phyloP scores from a whole-genome alignment of 2,329 filamentous ascomycete genomes.

The Pyrenophora seminiperda region DNA sequence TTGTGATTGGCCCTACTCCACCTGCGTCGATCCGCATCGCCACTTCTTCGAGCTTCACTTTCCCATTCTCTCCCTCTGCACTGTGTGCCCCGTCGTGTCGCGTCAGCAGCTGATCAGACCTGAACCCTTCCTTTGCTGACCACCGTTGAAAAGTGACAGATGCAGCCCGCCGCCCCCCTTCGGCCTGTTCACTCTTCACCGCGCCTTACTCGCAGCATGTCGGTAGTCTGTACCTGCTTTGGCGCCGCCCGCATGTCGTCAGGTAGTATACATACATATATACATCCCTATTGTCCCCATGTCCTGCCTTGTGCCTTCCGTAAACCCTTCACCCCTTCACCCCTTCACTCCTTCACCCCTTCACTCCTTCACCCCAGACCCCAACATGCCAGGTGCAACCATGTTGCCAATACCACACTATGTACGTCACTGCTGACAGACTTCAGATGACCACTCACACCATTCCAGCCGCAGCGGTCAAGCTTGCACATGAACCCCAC shows the following conservation, averaged over 20 bases:
- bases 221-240: conserved; percentile 10
- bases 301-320: not conserved
- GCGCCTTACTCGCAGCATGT: conserved; percentile 1
- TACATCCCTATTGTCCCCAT: not conserved
- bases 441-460: not conserved
- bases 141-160: not conserved
- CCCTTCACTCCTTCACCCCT: not conserved
- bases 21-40: conserved; percentile 7
- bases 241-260: not conserved
- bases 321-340: not conserved
- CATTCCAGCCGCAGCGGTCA: not conserved
- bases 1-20: not conserved
- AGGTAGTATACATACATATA: not conserved
- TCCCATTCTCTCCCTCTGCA: not conserved
- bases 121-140: conserved; percentile 5
- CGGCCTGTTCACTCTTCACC: not conserved
- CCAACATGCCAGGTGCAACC: too few relatives aligned
- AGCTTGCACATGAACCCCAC: not conserved
- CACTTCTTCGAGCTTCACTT: conserved; percentile 4
- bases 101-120: not conserved
- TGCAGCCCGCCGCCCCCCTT: not conserved
- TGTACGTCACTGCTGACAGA: conserved; percentile 12
- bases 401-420: not conserved
- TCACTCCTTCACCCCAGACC: not conserved
- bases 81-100: not conserved